A percentile compares a stretch with the other conserved stretches of the same genome.
These are phyloP conservation scores for Reutealis trisperma DNA, from an alignment of 345 rosid species.

Conservation along the genomic window DNA sequence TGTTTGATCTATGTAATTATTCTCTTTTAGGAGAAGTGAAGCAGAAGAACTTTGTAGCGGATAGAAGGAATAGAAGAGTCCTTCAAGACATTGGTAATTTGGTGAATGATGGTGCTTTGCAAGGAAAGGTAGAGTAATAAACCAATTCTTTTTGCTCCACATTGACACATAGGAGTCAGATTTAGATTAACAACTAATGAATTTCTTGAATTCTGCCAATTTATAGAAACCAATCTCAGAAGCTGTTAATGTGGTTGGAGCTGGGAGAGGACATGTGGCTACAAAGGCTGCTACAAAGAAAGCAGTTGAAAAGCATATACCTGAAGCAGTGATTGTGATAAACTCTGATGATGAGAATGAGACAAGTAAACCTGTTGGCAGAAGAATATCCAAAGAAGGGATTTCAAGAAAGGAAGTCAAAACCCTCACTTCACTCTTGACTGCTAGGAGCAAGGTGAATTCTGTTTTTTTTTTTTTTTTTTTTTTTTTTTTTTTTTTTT, in stretches of 20 bases:
- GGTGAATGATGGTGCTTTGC: constrained; percentile 42
- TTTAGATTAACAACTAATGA: background rate
- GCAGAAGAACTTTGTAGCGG: constrained; percentile 47
- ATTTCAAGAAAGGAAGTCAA: constrained; percentile 43
- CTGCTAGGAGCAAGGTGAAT: constrained; percentile 80
- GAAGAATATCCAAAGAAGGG: constrained; percentile 28
- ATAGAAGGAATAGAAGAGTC: constrained; percentile 58
- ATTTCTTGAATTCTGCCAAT: background rate
- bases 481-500: background rate
- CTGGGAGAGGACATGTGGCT: constrained; percentile 15
- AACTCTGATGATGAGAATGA: constrained; percentile 58
- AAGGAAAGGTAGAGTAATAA: constrained; percentile 47
- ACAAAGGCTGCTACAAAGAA: constrained; percentile 25
- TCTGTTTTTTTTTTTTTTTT: background rate
- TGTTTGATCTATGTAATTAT: background rate
- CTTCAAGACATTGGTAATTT: constrained; percentile 84
- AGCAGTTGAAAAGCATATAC: constrained; percentile 34
- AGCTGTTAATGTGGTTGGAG: constrained; percentile 20
- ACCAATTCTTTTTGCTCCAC: background rate
- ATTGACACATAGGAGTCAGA: background rate
- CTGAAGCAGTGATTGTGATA: constrained; percentile 44
- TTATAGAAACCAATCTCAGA: constrained; percentile 36
- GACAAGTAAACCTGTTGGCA: constrained; percentile 33
- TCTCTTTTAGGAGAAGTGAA: constrained; percentile 42
- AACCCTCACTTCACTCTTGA: constrained; percentile 59